Evolutionary conservation across 768 basidiomycete genomes (phyloP).

Genomic region (Leccinum uliginosum): DNA sequence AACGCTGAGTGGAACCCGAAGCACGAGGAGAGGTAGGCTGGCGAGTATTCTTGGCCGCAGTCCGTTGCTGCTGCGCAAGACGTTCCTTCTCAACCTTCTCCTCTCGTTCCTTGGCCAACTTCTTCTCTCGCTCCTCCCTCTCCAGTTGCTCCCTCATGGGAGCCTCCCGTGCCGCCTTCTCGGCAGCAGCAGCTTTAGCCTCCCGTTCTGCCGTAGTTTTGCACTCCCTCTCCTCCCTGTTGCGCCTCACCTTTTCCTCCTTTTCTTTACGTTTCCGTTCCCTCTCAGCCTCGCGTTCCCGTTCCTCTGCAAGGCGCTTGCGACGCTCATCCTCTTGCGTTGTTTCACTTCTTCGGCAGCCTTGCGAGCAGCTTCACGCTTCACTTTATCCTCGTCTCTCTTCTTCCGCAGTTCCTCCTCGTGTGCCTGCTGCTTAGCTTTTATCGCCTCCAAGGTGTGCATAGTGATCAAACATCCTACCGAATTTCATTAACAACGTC

Average conservation of each 20-base stretch:
- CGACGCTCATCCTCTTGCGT: constrained; percentile 79
- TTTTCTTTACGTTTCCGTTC: constrained; percentile 72
- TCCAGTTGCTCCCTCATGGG: constrained; percentile 45
- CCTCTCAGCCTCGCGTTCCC: constrained; percentile 72
- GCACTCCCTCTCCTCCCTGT: constrained; percentile 61
- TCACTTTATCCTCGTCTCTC: constrained; percentile 81
- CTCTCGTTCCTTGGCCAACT: constrained; percentile 58
- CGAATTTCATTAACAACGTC: too few species aligned
- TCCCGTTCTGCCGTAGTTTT: constrained; percentile 64
- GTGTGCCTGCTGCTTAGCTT: constrained; percentile 68
- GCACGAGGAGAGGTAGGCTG: constrained; percentile 49
- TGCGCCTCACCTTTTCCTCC: constrained; percentile 56
- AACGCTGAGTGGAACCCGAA: constrained; percentile 45
- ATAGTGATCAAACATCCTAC: constrained; percentile 47
- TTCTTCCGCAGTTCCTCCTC: constrained; percentile 81
- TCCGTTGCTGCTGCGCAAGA: constrained; percentile 46
- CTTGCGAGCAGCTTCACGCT: constrained; percentile 72
- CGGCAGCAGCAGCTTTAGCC: constrained; percentile 45
- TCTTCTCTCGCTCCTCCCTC: constrained; percentile 65
- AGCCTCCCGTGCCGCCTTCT: constrained; percentile 41
- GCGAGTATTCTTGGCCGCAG: constrained; percentile 43
- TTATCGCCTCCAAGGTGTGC: constrained; percentile 78
- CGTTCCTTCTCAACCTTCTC: constrained; percentile 52
- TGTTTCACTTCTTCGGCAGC: constrained; percentile 78
- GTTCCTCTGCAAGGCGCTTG: constrained; percentile 72